phyloP scores from a whole-genome alignment of 1,284 basidiomycete genomes.

The Cryptococcus sp. region DNA sequence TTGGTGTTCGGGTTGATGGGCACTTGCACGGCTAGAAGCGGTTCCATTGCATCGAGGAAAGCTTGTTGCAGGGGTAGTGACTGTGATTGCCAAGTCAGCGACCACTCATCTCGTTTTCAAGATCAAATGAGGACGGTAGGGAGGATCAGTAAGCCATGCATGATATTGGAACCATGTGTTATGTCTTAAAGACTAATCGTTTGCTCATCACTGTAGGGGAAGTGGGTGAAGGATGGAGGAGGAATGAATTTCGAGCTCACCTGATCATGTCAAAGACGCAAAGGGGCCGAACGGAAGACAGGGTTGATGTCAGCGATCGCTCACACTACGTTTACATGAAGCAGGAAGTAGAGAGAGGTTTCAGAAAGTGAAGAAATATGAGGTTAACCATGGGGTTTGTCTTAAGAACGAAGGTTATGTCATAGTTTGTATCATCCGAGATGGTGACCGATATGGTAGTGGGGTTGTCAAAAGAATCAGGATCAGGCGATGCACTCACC shows the following conservation, averaged over 20 bases:
- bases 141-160: slow-evolving; percentile 53
- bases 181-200: slow-evolving; percentile 56
- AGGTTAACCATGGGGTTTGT: slow-evolving; percentile 50
- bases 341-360: slow-evolving; percentile 10
- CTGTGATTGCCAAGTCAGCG: slow-evolving; percentile 24
- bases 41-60: slow-evolving; percentile 49
- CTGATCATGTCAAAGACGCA: slow-evolving; percentile 23
- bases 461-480: slow-evolving; percentile 1
- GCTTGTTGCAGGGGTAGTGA: slow-evolving; percentile 43
- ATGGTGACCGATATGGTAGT: slow-evolving; percentile 1
- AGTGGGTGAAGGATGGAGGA: slow-evolving; percentile 8
- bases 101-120: neutral
- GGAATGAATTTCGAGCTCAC: slow-evolving; percentile 39
- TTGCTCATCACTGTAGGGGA: slow-evolving; percentile 44
- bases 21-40: slow-evolving; percentile 37
- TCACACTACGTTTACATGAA: neutral
- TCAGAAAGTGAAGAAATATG: slow-evolving; percentile 56
- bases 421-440: slow-evolving; percentile 51
- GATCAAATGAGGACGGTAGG: slow-evolving; percentile 2
- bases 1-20: slow-evolving; percentile 25
- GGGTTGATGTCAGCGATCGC: slow-evolving; percentile 22
- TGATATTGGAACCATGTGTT: slow-evolving; percentile 51
- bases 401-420: slow-evolving; percentile 54
- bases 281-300: slow-evolving; percentile 7
- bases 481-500: slow-evolving; percentile 34